Percentiles rank a stretch among this genome's conserved stretches.
Evolutionary conservation across 1,284 basidiomycete genomes (phyloP).

Genomic region (Fomitiporia mediterranea): DNA sequence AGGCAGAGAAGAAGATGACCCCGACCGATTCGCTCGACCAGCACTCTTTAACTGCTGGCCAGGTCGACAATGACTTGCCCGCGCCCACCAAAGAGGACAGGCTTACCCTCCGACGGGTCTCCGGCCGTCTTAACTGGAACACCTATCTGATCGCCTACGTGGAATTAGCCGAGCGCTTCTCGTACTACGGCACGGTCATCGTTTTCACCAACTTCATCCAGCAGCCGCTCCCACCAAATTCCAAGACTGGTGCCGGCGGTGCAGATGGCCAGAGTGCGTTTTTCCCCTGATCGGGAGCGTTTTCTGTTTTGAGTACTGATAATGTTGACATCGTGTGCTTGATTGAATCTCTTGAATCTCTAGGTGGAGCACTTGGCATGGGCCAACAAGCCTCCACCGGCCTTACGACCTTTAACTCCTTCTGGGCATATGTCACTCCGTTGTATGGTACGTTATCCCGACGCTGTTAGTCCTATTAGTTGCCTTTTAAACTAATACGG

Average conservation of each 20-base stretch:
- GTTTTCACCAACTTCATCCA: constrained; percentile 76
- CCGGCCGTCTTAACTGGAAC: constrained; percentile 60
- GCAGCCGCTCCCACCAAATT: constrained; percentile 59
- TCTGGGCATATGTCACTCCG: constrained; percentile 60
- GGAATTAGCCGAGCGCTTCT: constrained; percentile 75
- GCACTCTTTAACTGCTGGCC: constrained; percentile 22
- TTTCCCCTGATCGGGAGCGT: constrained; percentile 3
- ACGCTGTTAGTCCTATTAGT: too few species aligned
- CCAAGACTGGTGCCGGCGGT: constrained; percentile 62
- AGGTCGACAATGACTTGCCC: constrained; percentile 36
- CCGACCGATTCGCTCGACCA: constrained; percentile 20
- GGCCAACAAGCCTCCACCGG: constrained; percentile 69
- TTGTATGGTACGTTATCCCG: constrained; percentile 38
- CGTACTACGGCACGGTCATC: constrained; percentile 61
- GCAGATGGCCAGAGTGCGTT: constrained; percentile 36
- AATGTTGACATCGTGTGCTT: background rate
- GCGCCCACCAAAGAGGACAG: constrained; percentile 71
- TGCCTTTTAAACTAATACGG: background rate
- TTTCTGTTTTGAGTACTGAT: background rate
- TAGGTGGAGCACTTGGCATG: constrained; percentile 58
- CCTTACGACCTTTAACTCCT: constrained; percentile 58
- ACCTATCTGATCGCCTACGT: constrained; percentile 66
- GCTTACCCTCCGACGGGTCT: constrained; percentile 53
- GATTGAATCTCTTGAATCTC: constrained; percentile 28
- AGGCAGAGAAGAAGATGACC: constrained; percentile 25